These are phyloP conservation scores for Exophiala viscosa DNA, from an alignment of 2,329 filamentous ascomycete species.

Conservation along the genomic window DNA sequence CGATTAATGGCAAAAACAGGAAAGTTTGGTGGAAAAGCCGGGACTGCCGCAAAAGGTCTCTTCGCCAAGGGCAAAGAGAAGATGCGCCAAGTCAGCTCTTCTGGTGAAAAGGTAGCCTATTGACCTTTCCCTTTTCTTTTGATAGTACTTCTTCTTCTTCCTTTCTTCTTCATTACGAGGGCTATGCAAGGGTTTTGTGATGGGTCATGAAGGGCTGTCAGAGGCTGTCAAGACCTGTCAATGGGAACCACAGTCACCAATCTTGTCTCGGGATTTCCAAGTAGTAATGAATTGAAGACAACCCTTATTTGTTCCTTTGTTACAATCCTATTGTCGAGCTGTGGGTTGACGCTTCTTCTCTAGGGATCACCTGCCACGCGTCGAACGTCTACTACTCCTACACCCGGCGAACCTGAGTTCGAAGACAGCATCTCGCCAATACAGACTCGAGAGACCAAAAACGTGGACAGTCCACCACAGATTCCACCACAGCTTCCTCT, in stretches of 20 bases:
- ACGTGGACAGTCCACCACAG: slow-evolving; percentile 17
- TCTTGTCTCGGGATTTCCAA: slow-evolving; percentile 12
- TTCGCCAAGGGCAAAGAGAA: slow-evolving; percentile 88
- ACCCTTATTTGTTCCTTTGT: slow-evolving; percentile 3
- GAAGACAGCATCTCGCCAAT: slow-evolving; percentile 10
- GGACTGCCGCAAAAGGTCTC: slow-evolving; percentile 82
- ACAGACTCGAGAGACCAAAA: slow-evolving; percentile 17
- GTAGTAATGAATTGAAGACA: slow-evolving; percentile 23
- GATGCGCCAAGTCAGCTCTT: slow-evolving; percentile 58
- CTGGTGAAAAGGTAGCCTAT: slow-evolving; percentile 79
- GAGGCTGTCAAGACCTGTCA: background rate
- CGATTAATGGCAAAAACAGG: slow-evolving; percentile 82
- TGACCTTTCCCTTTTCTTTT: slow-evolving; percentile 48
- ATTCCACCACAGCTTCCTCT: slow-evolving; percentile 23
- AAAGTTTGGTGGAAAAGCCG: slow-evolving; percentile 62
- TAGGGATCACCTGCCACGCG: slow-evolving; percentile 20
- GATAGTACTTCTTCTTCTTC: slow-evolving; percentile 14
- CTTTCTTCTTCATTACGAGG: slow-evolving; percentile 12
- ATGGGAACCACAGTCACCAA: background rate
- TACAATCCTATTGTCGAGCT: slow-evolving; percentile 5
- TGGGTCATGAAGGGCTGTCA: slow-evolving; percentile 5
- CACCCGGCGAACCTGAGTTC: slow-evolving; percentile 13
- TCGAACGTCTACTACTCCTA: slow-evolving; percentile 15
- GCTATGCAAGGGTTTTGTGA: slow-evolving; percentile 9
- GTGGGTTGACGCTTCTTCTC: slow-evolving; percentile 22